Evolutionary conservation across 164 flowering plant species (phyloP).

Genomic region (Cinnamomum chago): DNA sequence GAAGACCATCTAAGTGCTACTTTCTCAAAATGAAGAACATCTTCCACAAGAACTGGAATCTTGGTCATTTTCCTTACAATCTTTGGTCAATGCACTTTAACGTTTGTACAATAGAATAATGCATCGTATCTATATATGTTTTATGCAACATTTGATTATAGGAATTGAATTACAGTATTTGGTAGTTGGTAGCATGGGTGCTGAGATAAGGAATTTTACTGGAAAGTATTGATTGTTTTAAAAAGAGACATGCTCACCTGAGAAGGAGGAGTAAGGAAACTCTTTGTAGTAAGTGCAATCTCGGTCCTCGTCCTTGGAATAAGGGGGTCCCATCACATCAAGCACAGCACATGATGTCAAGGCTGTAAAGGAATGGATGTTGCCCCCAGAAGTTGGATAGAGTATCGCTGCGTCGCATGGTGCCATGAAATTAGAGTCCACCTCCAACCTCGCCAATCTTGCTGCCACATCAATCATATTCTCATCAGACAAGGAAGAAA

Average conservation of each 20-base stretch:
- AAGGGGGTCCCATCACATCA: constrained; percentile 93
- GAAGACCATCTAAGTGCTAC: too few species aligned
- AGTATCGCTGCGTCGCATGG: constrained; percentile 73
- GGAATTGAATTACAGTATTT: too few species aligned
- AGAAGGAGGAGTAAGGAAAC: constrained; percentile 22
- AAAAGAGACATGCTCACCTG: constrained; percentile 34
- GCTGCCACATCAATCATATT: constrained; percentile 30
- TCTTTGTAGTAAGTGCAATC: constrained; percentile 70
- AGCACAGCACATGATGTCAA: constrained; percentile 78
- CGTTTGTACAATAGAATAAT: too few species aligned
- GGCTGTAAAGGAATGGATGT: constrained; percentile 83
- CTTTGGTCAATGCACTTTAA: too few species aligned
- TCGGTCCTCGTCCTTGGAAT: constrained; percentile 65
- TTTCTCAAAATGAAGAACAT: too few species aligned
- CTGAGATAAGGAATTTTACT: too few species aligned
- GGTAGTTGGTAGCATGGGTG: too few species aligned
- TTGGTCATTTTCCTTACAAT: too few species aligned
- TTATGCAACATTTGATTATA: too few species aligned
- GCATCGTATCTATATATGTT: too few species aligned
- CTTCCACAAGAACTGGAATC: too few species aligned
- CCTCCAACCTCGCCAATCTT: constrained; percentile 62
- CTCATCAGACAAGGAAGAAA: neutral
- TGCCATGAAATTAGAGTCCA: constrained; percentile 50
- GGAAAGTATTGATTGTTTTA: neutral
- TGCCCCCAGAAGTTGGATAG: constrained; percentile 85